phyloP scores from a whole-genome alignment of 164 flowering plant genomes.

The Sedum album region DNA sequence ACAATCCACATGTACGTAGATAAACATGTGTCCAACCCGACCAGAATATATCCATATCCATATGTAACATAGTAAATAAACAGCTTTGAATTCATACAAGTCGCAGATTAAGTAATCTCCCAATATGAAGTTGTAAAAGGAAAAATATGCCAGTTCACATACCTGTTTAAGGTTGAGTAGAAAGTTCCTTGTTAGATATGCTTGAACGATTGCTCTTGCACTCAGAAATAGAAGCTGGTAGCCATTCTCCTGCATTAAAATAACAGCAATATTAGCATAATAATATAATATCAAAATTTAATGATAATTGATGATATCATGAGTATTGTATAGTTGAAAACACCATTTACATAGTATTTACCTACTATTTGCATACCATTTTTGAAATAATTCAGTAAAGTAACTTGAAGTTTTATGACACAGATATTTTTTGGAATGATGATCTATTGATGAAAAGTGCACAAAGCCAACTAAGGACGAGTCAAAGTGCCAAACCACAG shows the following conservation, averaged over 20 bases:
- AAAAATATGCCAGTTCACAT: not conserved
- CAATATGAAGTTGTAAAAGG: not conserved
- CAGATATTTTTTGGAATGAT: too few species aligned
- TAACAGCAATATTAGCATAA: not conserved
- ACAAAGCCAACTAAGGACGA: too few species aligned
- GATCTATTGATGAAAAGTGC: too few species aligned
- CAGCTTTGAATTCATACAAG: not conserved
- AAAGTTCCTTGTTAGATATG: constrained; percentile 78
- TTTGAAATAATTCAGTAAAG: too few species aligned
- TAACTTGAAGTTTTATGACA: too few species aligned
- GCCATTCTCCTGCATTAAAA: constrained; percentile 93
- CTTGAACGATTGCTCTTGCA: constrained; percentile 99
- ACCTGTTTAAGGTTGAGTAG: constrained; percentile 92
- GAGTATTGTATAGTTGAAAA: too few species aligned
- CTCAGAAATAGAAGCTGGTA: constrained; percentile 90
- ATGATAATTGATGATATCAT: too few species aligned
- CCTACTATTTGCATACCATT: too few species aligned
- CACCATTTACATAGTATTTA: too few species aligned
- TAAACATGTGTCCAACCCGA: not conserved
- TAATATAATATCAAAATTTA: not conserved
- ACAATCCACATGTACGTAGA: not conserved
- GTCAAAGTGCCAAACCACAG: too few species aligned
- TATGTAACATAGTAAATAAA: not conserved
- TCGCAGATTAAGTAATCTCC: not conserved
- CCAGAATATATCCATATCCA: not conserved